A percentile compares a stretch with the other conserved stretches of the same genome.
These are phyloP conservation scores for Endoconidiophora laricicola DNA, from an alignment of 2,329 filamentous ascomycete genomes.

Conservation along the genomic window DNA sequence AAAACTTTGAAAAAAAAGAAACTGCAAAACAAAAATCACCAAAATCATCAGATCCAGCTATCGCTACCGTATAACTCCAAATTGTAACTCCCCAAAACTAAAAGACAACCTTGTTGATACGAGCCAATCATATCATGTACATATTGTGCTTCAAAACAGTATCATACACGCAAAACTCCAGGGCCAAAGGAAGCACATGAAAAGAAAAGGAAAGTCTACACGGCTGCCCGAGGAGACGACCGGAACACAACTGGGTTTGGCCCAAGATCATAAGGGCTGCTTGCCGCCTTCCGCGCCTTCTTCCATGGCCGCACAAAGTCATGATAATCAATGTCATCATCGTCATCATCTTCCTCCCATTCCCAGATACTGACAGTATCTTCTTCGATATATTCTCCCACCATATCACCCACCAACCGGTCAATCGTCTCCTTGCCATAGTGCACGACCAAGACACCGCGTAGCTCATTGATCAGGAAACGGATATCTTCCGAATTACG, in stretches of 20 bases:
- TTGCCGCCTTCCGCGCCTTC: conserved; percentile 7
- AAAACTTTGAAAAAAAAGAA: too few relatives aligned
- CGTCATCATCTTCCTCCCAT: conserved; percentile 8
- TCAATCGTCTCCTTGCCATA: conserved; percentile 12
- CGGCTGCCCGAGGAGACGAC: neutral
- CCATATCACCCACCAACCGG: neutral
- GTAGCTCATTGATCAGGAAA: conserved; percentile 5
- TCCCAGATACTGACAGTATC: conserved; percentile 10
- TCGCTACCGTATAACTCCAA: too few relatives aligned
- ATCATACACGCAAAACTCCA: conserved; percentile 2
- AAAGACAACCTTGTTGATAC: too few relatives aligned
- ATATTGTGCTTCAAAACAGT: neutral
- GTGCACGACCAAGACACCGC: neutral
- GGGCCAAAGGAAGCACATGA: neutral
- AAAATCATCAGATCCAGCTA: neutral
- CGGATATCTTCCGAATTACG: neutral
- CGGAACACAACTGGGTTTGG: neutral
- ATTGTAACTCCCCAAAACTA: neutral
- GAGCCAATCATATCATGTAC: too few relatives aligned
- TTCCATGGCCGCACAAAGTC: conserved; percentile 13
- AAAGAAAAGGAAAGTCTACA: conserved; percentile 4
- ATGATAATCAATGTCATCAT: conserved; percentile 12
- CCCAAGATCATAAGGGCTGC: neutral
- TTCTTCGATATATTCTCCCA: neutral
- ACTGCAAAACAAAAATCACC: too few relatives aligned